Evolutionary conservation across 139 green algal species (phyloP), one percentile per base, ranked within the genome.

Genomic region (Coccomyxa sp.): DNA sequence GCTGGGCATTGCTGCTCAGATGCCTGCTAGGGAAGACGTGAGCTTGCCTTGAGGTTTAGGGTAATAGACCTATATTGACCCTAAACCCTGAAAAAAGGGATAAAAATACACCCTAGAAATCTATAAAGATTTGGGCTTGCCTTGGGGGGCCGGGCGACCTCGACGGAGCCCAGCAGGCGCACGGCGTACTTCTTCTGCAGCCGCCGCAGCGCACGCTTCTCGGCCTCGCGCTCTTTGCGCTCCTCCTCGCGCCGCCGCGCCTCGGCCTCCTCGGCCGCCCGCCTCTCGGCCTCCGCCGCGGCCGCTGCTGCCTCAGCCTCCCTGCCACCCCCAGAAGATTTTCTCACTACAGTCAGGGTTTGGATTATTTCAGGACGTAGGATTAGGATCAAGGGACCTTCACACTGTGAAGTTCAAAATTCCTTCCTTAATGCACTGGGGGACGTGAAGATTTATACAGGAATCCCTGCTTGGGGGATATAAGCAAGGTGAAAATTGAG

Each of bases 121-220:
- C n/a, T n/a, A n/a, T n/a, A n/a, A n/a, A n/a, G n/a, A n/a, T n/a
- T n/a, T n/a, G n/a, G n/a, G 38, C 38, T 74, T 71, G 84, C 85
- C 82, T 77, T 83, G 25, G 76, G 80, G 4, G 88, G 88, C 13
- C 81, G 67, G 57, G 76, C n/a, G 25, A 90, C 78, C 13, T 59
- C 57, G 51, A 88, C 77, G 66, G 28, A 76, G 32, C 86, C 86
- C 78, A 90, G 82, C 67, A 91, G 25, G 30, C 83, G 67, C 57
- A 88, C 51, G 7, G 77, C 83, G 86, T 90, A 91, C 32, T 58
- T 71, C 45, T 58, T 79, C 28, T 86, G 60, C 63, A 90, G 76
- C 28, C 67, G 58, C 30, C 67, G 79, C 32, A 83, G 75, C 81
- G 84, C 87, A 0, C 60, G 60, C 28, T 59, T 58, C 83, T 87